Base-by-base conservation (phyloP, 148 eudicot genomes). In the Nepenthes gracilis region DNA sequence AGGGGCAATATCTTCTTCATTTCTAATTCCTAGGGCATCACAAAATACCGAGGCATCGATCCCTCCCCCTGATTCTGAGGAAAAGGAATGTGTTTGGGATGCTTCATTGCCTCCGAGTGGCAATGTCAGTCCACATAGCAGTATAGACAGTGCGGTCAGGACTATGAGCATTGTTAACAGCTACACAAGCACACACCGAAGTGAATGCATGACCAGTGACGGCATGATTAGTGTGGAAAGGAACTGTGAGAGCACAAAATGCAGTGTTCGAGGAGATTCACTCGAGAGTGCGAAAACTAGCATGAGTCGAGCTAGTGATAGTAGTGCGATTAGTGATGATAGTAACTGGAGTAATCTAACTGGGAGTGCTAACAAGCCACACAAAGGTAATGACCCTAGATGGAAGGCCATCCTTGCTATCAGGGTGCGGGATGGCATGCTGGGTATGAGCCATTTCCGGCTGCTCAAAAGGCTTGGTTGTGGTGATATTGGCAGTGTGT, bases 261-360 rank as follows among this genome's bases (percentile, higher is more conserved):
- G 77, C 43, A 72, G 87, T 53, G 55, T 74, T 33, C 76, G 72
- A 55, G 97, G 91, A 54, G 94, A 84, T 59, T 79, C 85, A 34
- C 77, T 82, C 32, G 97, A 90, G 78, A 90, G 97, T 77, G 79
- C 75, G 4, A 84, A 86, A 75, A 86, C 95, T 57, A 90, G 97
- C 66, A 66, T 82, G 72, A 86, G 97, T 69, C 72, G 91, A 47
- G 90, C 90, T 37, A 90, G 97, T 71, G 86, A 84, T 69, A 87
- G 97, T 67, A 90, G 97, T 68, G 95, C 91, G 47, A 83, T 86
- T 68, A 90, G 97, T 70, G 95, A 90, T 77, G 97, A 86, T 15
- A 90, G 97, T 70, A 90, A 78, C 64, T 87, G 97, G 97, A 90
- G 97, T 78, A 87, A 83, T 64, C 72, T 78, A 8, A 90, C 95